Conservation (phyloP, 2,329 filamentous ascomycete species). For the Leptoxyphium fumago region DNA sequence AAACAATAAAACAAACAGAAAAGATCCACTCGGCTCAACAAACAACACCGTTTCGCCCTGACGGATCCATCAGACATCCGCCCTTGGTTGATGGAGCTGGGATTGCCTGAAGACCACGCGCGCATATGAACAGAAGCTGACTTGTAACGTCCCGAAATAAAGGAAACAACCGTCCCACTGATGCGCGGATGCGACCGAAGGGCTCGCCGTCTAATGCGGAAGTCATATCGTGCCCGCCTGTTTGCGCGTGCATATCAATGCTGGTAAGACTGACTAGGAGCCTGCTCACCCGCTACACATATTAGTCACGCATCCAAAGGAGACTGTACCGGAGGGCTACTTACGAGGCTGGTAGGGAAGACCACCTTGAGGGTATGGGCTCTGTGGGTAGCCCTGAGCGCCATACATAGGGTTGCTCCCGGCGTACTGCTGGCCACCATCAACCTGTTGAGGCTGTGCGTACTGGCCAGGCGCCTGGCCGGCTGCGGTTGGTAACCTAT, state of each 20-base stretch:
- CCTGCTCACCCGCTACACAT: not conserved
- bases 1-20: too few species aligned
- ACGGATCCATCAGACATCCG: not conserved
- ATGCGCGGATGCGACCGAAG: too few species aligned
- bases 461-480: constrained; percentile 31
- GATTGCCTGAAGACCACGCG: too few species aligned
- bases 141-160: too few species aligned
- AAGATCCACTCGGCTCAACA: not conserved
- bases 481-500: constrained; percentile 36
- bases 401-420: constrained; percentile 24
- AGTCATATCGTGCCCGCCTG: not conserved
- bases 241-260: not conserved
- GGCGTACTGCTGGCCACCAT: constrained; percentile 35
- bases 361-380: constrained; percentile 33
- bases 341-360: constrained; percentile 31
- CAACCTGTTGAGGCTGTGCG: constrained; percentile 29
- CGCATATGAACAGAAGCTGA: not conserved
- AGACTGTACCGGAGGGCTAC: not conserved
- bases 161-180: too few species aligned
- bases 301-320: not conserved
- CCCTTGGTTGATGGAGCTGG: not conserved
- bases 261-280: not conserved
- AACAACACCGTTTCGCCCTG: not conserved
- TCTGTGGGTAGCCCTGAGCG: constrained; percentile 35
- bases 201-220: too few species aligned